Base-by-base conservation (phyloP, 2,329 filamentous ascomycete genomes). In the Juglanconis juglandina region DNA sequence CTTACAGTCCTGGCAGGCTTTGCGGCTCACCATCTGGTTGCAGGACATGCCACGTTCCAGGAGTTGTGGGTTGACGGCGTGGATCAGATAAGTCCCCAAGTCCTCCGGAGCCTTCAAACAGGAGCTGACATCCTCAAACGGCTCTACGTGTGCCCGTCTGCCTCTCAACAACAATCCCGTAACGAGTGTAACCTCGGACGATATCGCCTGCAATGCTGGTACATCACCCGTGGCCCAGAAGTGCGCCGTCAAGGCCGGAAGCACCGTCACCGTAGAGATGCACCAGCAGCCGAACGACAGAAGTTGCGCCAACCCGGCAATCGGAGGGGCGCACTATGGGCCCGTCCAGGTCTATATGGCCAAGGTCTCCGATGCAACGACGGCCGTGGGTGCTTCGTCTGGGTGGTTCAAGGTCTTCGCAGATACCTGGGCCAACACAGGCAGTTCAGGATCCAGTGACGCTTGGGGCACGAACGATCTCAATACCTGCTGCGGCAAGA, bases 401-500 rank as follows among this genome's bases (percentile, higher is more conserved):
- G 71, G 71, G 4, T 83, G 79, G 79, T 82, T 83, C 74, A 84
- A 84, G 72, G 73, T 83, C 65, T 80, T 75, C 67, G 72, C 78
- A 64, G 71, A 76, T 65, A 75, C 77, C 1, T 79, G 77, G 76
- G 69, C 72, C 24, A 68, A 70, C 63, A 52, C 64, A 1, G 72
- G 71, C 13, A 46, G 52, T 30, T 76, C 74, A 14, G 76, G 76
- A 39, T 73, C 76, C 42, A 72, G 74, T 61, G 79, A 81, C 65
- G 71, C 69, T 67, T 81, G 79, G 79, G 79, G 77, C 46, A 77
- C 73, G 46, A 72, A 76, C 63, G 75, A 77, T 59, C 68, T 78
- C 33, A 77, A 76, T 67, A 63, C 61, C 17, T 76, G 75, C 69
- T 78, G 76, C 66, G 76, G 75, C 44, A 67, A 67, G 50, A 74